A percentile compares a stretch with the other conserved stretches of the same genome.
Evolutionary conservation across 2,329 filamentous ascomycete species (phyloP).

Genomic region (Ramularia collo-cygni): DNA sequence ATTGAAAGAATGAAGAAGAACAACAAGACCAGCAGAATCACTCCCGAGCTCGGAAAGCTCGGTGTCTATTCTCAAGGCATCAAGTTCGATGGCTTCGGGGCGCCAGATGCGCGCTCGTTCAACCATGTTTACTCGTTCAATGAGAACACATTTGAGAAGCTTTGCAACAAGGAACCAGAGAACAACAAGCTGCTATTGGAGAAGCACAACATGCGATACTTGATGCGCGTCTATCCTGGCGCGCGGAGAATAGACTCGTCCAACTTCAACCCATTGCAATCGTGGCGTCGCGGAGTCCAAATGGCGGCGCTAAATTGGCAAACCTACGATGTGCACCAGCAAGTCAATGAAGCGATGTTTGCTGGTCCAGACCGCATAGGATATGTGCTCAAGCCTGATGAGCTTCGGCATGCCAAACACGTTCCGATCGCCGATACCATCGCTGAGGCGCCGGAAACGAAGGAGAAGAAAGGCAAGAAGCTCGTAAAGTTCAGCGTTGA

Average conservation of each 20-base stretch:
- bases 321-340: slow-evolving; percentile 91
- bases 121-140: slow-evolving; percentile 97
- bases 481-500: slow-evolving; percentile 79
- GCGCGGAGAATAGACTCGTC: slow-evolving; percentile 74
- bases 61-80: slow-evolving; percentile 72
- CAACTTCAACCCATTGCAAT: slow-evolving; percentile 89
- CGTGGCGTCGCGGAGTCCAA: slow-evolving; percentile 92
- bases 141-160: slow-evolving; percentile 77
- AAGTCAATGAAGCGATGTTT: slow-evolving; percentile 97
- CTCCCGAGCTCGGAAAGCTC: slow-evolving; percentile 72
- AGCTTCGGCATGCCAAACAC: slow-evolving; percentile 61
- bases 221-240: slow-evolving; percentile 93
- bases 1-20: slow-evolving; percentile 55
- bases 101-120: slow-evolving; percentile 70
- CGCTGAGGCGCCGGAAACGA: slow-evolving; percentile 45
- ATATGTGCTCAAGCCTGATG: slow-evolving; percentile 87
- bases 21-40: slow-evolving; percentile 74
- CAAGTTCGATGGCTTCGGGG: slow-evolving; percentile 75
- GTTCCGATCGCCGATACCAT: slow-evolving; percentile 50
- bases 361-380: slow-evolving; percentile 79
- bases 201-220: slow-evolving; percentile 81
- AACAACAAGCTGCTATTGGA: slow-evolving; percentile 71
- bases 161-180: slow-evolving; percentile 67
- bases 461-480: slow-evolving; percentile 65
- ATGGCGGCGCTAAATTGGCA: slow-evolving; percentile 99